A percentile compares a stretch with the other conserved stretches of the same genome.
Conservation (phyloP, 768 basidiomycete genomes). For the Lentinula guzmanii region DNA sequence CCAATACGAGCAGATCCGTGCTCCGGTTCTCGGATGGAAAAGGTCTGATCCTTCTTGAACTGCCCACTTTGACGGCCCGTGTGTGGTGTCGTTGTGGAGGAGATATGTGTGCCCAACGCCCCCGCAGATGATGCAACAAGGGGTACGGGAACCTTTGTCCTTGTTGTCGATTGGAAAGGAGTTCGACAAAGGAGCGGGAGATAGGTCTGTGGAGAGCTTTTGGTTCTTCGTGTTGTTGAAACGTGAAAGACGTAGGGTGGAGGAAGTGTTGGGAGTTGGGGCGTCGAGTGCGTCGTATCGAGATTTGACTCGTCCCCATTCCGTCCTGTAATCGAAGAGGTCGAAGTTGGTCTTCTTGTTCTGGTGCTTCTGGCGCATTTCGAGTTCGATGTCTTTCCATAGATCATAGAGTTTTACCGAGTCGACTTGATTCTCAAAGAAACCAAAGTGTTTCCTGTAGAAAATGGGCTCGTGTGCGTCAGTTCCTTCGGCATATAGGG, state of each 20-base stretch:
- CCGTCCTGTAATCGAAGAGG: background rate
- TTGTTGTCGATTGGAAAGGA: background rate
- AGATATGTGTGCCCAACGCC: background rate
- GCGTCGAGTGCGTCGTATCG: background rate
- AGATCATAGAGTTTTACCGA: background rate
- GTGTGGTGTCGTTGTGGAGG: background rate
- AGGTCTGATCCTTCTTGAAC: background rate
- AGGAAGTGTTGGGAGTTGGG: background rate
- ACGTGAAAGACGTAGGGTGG: background rate
- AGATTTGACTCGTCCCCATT: background rate
- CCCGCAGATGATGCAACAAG: background rate
- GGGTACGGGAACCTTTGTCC: background rate
- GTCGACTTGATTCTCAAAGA: background rate
- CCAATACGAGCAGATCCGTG: background rate
- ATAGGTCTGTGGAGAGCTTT: background rate
- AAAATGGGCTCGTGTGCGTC: background rate
- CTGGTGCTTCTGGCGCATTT: background rate
- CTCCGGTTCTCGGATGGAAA: background rate
- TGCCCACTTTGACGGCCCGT: background rate
- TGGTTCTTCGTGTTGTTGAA: background rate
- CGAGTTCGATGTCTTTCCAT: background rate
- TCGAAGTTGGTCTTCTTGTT: background rate
- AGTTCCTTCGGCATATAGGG: background rate
- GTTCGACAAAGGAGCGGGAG: background rate
- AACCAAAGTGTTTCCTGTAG: background rate